Conservation (phyloP, 768 basidiomycete species). For the Pleurotus platypus region DNA sequence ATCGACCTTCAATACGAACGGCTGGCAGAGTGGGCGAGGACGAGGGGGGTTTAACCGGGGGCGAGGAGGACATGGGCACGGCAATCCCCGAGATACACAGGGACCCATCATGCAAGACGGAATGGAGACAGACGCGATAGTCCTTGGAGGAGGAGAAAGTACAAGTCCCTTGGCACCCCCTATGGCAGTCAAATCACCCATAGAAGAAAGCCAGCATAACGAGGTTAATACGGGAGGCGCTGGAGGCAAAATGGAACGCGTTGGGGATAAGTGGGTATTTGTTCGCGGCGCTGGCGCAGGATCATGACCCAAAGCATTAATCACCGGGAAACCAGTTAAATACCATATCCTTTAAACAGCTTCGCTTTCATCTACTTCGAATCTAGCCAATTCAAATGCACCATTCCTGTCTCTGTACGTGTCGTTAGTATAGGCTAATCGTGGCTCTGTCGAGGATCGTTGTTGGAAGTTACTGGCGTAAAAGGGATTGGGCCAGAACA, state of each 20-base stretch:
- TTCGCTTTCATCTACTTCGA: conserved; percentile 37
- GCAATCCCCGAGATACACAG: conserved; percentile 44
- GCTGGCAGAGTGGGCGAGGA: conserved; percentile 31
- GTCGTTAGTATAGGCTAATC: conserved; percentile 34
- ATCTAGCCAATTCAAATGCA: conserved; percentile 45
- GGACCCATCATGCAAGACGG: conserved; percentile 25
- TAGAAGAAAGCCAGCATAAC: conserved; percentile 11
- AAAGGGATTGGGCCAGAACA: conserved; percentile 68
- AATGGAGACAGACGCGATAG: conserved; percentile 52
- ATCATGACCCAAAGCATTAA: conserved; percentile 6
- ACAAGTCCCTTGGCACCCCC: conserved; percentile 13
- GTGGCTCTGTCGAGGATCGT: conserved; percentile 31
- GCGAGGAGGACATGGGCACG: conserved; percentile 27
- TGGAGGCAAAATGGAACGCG: conserved; percentile 62
- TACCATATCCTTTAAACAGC: conserved; percentile 30
- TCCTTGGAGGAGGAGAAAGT: conserved; percentile 55
- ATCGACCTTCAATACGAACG: conserved; percentile 12
- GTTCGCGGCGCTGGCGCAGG: conserved; percentile 37
- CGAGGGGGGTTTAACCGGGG: conserved; percentile 31
- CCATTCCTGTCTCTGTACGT: conserved; percentile 20
- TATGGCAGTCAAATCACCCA: background rate
- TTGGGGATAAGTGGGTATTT: conserved; percentile 74
- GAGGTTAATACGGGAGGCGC: conserved; percentile 15
- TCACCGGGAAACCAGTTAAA: conserved; percentile 12
- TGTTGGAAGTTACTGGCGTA: conserved; percentile 30